A percentile compares a stretch with the other conserved stretches of the same genome.
These are phyloP conservation scores for Selaginella moellendorffii DNA, from an alignment of 75 land plant species.

Conservation along the genomic window DNA sequence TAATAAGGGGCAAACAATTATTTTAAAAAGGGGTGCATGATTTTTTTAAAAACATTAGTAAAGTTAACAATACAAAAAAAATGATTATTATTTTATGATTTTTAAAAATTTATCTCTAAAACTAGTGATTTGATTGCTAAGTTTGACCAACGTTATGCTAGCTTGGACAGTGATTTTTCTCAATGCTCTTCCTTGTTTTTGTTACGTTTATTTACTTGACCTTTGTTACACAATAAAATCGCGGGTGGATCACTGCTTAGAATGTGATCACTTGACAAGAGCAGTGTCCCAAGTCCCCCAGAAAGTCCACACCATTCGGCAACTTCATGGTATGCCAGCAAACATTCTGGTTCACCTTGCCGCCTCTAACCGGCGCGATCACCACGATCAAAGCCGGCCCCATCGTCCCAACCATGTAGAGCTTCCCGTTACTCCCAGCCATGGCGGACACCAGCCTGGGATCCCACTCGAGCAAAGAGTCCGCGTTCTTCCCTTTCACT, in stretches of 20 bases:
- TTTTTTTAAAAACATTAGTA: too few relatives aligned
- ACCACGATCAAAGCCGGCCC: conserved; percentile 3
- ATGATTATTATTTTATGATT: too few relatives aligned
- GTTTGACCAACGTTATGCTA: too few relatives aligned
- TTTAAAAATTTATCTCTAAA: too few relatives aligned
- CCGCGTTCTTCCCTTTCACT: background rate
- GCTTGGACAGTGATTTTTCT: too few relatives aligned
- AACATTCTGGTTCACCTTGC: background rate
- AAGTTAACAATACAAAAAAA: too few relatives aligned
- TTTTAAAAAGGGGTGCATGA: too few relatives aligned
- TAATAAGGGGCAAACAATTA: too few relatives aligned
- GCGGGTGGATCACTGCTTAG: background rate
- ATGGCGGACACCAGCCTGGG: conserved; percentile 4
- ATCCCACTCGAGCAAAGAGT: conserved; percentile 6
- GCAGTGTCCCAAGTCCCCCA: conserved; percentile 5
- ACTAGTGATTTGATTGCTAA: too few relatives aligned
- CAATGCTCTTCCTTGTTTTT: too few relatives aligned
- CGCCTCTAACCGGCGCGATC: background rate
- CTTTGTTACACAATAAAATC: background rate
- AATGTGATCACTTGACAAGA: conserved; percentile 9
- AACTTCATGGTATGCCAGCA: conserved; percentile 9
- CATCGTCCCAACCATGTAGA: conserved; percentile 10
- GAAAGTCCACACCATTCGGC: conserved; percentile 7
- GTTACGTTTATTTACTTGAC: background rate
- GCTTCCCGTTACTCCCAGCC: conserved; percentile 3